phyloP scores from a whole-genome alignment of 805 yeast genomes.

The Saturnispora kantuleensis region DNA sequence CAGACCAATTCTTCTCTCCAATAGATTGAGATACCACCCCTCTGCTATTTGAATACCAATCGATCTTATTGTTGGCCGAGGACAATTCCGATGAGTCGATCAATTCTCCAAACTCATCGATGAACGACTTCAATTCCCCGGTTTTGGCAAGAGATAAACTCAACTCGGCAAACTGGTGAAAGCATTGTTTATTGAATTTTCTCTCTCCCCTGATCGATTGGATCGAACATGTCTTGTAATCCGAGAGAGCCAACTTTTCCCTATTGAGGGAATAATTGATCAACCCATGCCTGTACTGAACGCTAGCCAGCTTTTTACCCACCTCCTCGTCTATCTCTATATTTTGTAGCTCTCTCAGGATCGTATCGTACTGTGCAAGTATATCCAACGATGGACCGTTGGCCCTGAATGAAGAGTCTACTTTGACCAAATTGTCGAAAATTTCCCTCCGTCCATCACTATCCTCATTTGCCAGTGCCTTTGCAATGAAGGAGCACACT shows the following conservation, averaged over 20 bases:
- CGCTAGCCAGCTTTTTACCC: conserved; percentile 27
- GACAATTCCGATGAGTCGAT: background rate
- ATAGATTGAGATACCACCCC: background rate
- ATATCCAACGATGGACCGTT: conserved; percentile 24
- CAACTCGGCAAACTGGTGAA: conserved; percentile 36
- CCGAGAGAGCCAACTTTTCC: conserved; percentile 41
- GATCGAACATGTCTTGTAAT: conserved; percentile 38
- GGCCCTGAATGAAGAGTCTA: conserved; percentile 13
- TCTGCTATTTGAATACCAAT: conserved; percentile 4
- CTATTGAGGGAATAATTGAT: conserved; percentile 49
- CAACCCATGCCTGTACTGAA: conserved; percentile 51
- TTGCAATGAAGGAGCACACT: no score
- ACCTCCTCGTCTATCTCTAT: conserved; percentile 10
- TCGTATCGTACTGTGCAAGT: conserved; percentile 23
- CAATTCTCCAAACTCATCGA: background rate
- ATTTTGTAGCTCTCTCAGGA: conserved; percentile 15
- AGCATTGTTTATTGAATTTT: conserved; percentile 35
- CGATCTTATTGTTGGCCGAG: conserved; percentile 24
- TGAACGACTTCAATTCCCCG: conserved; percentile 5
- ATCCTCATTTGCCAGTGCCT: background rate
- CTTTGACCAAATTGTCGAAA: background rate
- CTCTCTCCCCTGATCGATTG: conserved; percentile 23
- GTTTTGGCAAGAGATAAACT: conserved; percentile 39
- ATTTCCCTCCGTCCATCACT: background rate
- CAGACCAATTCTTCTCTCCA: background rate